These are phyloP conservation scores for Rhizophagus sp. DNA, from an alignment of 192 early-diverging fungal species.

Conservation along the genomic window DNA sequence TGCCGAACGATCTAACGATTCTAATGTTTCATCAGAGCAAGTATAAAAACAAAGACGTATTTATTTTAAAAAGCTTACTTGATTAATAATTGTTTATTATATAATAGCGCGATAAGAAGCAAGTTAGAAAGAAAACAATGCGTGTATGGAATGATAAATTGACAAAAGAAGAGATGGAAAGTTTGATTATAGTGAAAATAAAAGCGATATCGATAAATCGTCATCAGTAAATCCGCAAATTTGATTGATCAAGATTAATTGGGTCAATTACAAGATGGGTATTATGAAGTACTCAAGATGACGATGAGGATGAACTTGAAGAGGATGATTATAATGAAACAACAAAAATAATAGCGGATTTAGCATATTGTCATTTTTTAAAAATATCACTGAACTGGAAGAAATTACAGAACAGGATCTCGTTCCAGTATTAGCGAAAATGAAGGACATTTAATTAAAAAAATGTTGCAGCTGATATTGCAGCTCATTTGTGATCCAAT, in stretches of 20 bases:
- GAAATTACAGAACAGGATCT: no score
- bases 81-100: neutral
- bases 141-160: constrained; percentile 79
- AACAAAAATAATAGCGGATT: neutral
- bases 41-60: neutral
- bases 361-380: no score
- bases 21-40: constrained; percentile 33
- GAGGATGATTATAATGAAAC: constrained; percentile 46
- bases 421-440: no score
- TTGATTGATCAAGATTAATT: constrained; percentile 41
- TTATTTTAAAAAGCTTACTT: neutral
- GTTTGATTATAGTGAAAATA: constrained; percentile 48
- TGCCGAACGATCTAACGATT: constrained; percentile 26
- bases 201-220: constrained; percentile 27
- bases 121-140: constrained; percentile 51
- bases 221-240: neutral
- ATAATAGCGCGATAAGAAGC: constrained; percentile 40
- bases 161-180: constrained; percentile 54
- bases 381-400: no score
- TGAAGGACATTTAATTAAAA: no score
- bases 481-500: constrained; percentile 83
- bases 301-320: constrained; percentile 56
- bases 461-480: constrained; percentile 35
- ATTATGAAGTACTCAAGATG: constrained; percentile 67
- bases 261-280: constrained; percentile 57